Evolutionary conservation across 495 filamentous ascomycete genomes (phyloP), one percentile per base, ranked within the genome.

Genomic region (Tuber brumale): DNA sequence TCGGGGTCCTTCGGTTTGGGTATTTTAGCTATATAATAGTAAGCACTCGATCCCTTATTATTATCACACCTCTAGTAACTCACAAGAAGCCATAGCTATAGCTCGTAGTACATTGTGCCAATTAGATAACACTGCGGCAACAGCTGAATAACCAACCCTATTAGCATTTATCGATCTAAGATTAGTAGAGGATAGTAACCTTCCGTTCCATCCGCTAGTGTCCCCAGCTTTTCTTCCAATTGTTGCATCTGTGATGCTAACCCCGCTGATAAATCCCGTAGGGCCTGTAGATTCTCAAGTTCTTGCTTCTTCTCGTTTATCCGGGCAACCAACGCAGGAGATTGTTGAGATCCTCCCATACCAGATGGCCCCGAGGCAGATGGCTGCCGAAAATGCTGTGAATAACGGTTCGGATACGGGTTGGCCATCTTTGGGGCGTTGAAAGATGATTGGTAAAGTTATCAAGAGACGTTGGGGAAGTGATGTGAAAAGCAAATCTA

Each of bases 71-170:
- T 70, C 45, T 46, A 46, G 57, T 69, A 37, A 41, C 51, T 92
- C 90, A 99, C 95, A 89, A 72, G 94, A 97, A 75, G 96, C 94
- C 90, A 99, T 96, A 82, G 92, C 92, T 81, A 99, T 97, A 51
- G 94, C 94, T 72, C 92, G 88, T 31, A 99, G 87, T 72, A 99
- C 94, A 83, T 94, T 96, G 81, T 97, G 92, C 95, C 95, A 99
- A 84, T 99, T 99, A 70, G 92, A 89, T 77, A 99, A 85, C 27
- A 99, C 95, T 70, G 91, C 89, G 70, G 95, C 95, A 82, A 99
- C 94, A 80, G 94, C 95, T 95, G 82, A 71, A 76, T 42, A 74
- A 70, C 79, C 57, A 70, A 77, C 76, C 18, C 79, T 42, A 71
- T 74, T 77, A 73, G 81, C 71, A 44, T 76, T 70, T 35, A 66